Evolutionary conservation across 2,329 filamentous ascomycete species (phyloP), one percentile per base, ranked within the genome.

Genomic region (Ambrosiella beaveri): DNA sequence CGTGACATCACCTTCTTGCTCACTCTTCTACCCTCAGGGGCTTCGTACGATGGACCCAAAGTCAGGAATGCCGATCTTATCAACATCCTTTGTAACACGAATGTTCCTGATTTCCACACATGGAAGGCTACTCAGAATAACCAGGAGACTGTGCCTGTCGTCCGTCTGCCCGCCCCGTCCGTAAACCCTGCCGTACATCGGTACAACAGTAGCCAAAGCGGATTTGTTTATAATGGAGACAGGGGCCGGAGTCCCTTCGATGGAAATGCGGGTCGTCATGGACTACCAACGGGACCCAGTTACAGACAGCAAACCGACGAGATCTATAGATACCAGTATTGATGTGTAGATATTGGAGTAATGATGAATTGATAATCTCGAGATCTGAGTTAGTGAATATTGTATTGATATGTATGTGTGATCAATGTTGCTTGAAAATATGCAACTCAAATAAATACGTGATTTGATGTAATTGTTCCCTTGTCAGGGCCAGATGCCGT

Each of bases 1-100:
- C 81, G 86, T 45, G 78, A 81, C 61, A 77, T 82, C 47, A 80
- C 75, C 0, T 82, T 81, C 63, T 65, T 82, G 13, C 73, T 94
- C 9, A 81, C 83, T 63, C 83, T 90, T 61, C 83, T 94, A 11
- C 89, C 89, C 0, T 75, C 80, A 0, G 78, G 86, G 27, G 39
- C 56, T 8, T 57, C 56, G 2, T 61, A 58, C 38, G 56, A 61
- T 36, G 56, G 55, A 7, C 49, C 54, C 35, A 61, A 58, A 40
- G 59, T 61, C 64, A 85, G 79, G 62, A 73, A 88, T 0, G 74
- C 81, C 39, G 82, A 78, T 60, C 75, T 96, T 71, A 84, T 93
- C 6, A 78, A 80, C 38, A 73, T 96, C 45, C 73, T 98, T 19
- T 78, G 82, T 38, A 77, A 54, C 17, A 80, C 84, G 6, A 73